Evolutionary conservation across 2,329 filamentous ascomycete genomes (phyloP).

Genomic region (Cladosporium sp.): DNA sequence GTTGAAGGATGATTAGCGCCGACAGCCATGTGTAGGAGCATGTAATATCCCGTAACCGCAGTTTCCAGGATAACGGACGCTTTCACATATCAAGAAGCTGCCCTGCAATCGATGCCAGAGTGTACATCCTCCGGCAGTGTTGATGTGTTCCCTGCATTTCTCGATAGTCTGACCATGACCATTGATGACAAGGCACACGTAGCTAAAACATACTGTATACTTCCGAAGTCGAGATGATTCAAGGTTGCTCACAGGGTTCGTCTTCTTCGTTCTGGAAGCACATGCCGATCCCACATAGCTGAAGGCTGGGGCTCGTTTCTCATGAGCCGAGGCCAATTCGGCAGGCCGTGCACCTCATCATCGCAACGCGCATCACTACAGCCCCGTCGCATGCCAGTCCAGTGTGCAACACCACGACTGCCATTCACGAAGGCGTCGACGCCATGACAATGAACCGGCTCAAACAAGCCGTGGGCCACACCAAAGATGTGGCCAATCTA

Average conservation of each 20-base stretch:
- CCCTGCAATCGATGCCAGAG: background rate
- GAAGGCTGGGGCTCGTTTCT: background rate
- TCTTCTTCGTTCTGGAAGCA: too few species aligned
- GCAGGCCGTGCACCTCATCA: conserved; percentile 13
- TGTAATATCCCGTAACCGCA: too few species aligned
- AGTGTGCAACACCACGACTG: background rate
- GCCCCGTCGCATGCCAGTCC: conserved; percentile 7
- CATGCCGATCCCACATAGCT: too few species aligned
- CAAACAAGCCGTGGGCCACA: conserved; percentile 34
- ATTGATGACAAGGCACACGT: too few species aligned
- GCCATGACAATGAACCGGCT: conserved; percentile 35
- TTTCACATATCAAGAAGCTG: background rate
- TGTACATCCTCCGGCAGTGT: background rate
- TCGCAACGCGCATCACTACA: conserved; percentile 6
- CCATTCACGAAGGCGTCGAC: background rate
- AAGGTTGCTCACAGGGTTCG: too few species aligned
- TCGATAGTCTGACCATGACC: background rate
- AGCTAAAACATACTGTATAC: too few species aligned
- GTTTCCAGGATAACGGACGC: background rate
- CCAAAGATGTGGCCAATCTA: conserved; percentile 33
- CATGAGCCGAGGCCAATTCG: background rate
- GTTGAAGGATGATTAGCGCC: too few species aligned
- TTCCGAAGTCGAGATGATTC: too few species aligned
- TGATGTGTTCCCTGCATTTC: background rate
- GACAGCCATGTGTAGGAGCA: too few species aligned